Percentiles rank a stretch among this genome's conserved stretches.
phyloP scores from a whole-genome alignment of 805 yeast genomes.

The Priceomyces carsonii region DNA sequence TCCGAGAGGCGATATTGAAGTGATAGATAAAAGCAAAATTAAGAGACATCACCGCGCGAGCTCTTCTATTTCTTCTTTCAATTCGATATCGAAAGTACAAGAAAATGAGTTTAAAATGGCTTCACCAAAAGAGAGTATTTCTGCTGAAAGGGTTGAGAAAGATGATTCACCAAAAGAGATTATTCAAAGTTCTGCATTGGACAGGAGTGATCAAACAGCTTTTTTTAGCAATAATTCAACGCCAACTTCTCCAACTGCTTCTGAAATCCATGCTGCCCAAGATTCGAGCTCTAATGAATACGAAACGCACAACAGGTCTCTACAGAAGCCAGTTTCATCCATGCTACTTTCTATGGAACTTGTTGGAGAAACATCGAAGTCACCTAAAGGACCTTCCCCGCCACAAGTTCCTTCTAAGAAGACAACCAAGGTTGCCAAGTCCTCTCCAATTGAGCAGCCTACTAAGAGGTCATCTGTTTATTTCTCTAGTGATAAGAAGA shows the following conservation, averaged over 20 bases:
- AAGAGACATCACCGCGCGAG: conserved; percentile 17
- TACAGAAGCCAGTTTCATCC: not conserved
- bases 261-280: not conserved
- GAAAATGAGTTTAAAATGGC: conserved; percentile 1
- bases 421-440: too few relatives aligned
- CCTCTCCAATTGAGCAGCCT: not conserved
- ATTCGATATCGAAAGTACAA: conserved; percentile 7
- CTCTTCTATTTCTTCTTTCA: conserved; percentile 19
- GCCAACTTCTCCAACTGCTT: too few relatives aligned
- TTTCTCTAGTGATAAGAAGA: conserved; percentile 23
- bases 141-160: too few relatives aligned
- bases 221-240: too few relatives aligned
- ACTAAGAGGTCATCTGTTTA: not conserved
- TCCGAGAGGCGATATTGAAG: conserved; percentile 22
- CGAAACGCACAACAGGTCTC: not conserved
- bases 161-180: too few relatives aligned
- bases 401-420: too few relatives aligned
- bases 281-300: not conserved
- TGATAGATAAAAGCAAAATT: conserved; percentile 12
- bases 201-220: too few relatives aligned
- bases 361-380: too few relatives aligned
- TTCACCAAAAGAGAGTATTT: too few relatives aligned
- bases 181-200: too few relatives aligned
- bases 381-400: too few relatives aligned
- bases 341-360: conserved; percentile 4